Conservation (phyloP, 495 filamentous ascomycete genomes). For the Sabuloglossum arenarium region DNA sequence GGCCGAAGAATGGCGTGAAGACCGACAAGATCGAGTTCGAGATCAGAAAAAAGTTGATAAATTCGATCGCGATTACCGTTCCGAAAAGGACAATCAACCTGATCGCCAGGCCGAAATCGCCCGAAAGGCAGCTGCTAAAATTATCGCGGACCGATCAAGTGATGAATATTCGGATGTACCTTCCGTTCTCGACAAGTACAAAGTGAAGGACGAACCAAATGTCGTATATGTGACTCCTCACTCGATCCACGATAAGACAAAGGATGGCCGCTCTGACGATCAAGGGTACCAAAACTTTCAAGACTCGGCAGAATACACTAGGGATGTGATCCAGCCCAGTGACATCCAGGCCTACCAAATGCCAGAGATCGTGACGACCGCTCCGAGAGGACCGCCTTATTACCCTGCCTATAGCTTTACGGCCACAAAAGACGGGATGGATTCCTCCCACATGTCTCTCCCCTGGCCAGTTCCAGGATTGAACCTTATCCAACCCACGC, state of each 20-base stretch:
- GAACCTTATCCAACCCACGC: conserved; percentile 29
- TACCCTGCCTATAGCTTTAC: conserved; percentile 10
- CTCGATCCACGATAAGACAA: conserved; percentile 9
- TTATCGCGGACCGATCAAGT: neutral
- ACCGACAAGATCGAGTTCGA: neutral
- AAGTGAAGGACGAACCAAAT: conserved; percentile 11
- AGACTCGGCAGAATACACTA: neutral
- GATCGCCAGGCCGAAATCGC: neutral
- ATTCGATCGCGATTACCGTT: neutral
- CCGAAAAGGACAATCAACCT: neutral
- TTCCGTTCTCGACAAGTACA: conserved; percentile 7
- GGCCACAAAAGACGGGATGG: conserved; percentile 10
- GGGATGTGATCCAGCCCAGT: neutral
- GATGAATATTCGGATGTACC: conserved; percentile 2
- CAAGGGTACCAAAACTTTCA: neutral
- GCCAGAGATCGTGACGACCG: conserved; percentile 12
- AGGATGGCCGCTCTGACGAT: conserved; percentile 3
- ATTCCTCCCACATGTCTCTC: conserved; percentile 12
- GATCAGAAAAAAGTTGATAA: neutral
- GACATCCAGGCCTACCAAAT: conserved; percentile 8
- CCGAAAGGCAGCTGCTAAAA: neutral
- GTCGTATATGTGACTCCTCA: conserved; percentile 12
- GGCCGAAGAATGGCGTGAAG: neutral
- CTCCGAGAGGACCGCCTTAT: conserved; percentile 7
- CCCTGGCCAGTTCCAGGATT: conserved; percentile 30